A percentile compares a stretch with the other conserved stretches of the same genome.
These are phyloP conservation scores for Rhizomucor pusillus DNA, from an alignment of 371 early-diverging fungal genomes.

Conservation along the genomic window DNA sequence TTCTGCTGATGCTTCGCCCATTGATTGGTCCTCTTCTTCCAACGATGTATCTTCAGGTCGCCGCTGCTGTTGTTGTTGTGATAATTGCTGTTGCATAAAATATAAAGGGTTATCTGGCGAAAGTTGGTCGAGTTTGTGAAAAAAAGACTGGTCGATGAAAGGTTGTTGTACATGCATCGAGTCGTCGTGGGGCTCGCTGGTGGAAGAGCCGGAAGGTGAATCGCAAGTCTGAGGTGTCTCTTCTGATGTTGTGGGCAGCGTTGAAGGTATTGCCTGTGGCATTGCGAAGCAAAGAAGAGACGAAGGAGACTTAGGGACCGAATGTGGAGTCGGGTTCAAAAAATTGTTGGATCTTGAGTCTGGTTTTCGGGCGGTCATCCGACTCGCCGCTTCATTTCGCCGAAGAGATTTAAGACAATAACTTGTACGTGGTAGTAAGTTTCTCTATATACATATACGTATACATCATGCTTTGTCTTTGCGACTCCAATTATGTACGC, in stretches of 20 bases:
- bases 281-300: conserved; percentile 7
- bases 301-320: background rate
- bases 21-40: conserved; percentile 16
- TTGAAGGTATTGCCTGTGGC: conserved; percentile 16
- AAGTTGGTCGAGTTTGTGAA: conserved; percentile 38
- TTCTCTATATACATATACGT: too few species aligned
- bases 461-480: too few species aligned
- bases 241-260: conserved; percentile 11
- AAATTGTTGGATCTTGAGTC: too few species aligned
- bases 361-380: too few species aligned
- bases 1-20: conserved; percentile 13
- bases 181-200: conserved; percentile 26
- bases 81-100: conserved; percentile 32
- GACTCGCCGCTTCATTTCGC: too few species aligned
- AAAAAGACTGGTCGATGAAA: conserved; percentile 34
- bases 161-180: conserved; percentile 24
- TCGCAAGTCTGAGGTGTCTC: conserved; percentile 17
- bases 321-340: too few species aligned
- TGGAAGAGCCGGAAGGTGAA: conserved; percentile 18
- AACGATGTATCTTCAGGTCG: background rate
- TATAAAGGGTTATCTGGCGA: conserved; percentile 28
- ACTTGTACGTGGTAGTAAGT: too few species aligned
- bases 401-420: too few species aligned
- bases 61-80: conserved; percentile 15
- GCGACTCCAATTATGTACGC: too few species aligned